These are phyloP conservation scores for Lactarius deliciosus DNA, from an alignment of 768 basidiomycete species.

Conservation along the genomic window DNA sequence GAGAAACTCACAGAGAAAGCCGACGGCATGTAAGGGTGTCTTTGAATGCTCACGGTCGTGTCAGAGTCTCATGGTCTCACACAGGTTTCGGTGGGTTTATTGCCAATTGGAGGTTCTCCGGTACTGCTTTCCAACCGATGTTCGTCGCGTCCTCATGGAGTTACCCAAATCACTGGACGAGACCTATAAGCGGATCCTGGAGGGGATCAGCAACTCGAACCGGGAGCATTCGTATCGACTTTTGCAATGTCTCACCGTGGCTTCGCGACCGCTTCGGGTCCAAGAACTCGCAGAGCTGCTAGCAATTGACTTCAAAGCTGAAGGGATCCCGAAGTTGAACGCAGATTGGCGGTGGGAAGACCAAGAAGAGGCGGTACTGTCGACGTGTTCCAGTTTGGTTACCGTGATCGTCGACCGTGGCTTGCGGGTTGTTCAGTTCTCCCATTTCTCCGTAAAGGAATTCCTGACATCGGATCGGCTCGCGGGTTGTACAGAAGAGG, in stretches of 20 bases:
- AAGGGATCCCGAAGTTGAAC: not conserved
- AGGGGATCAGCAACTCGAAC: not conserved
- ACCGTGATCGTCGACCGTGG: not conserved
- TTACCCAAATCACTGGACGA: slow-evolving; percentile 9
- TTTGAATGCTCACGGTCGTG: not conserved
- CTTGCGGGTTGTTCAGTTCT: not conserved
- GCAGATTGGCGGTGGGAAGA: not conserved
- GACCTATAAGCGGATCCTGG: slow-evolving; percentile 2
- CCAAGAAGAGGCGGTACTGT: not conserved
- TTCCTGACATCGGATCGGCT: not conserved
- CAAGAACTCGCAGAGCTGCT: not conserved
- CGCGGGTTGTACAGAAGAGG: not conserved
- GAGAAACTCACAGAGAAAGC: not conserved
- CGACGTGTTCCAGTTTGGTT: not conserved
- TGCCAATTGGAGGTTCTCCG: not conserved
- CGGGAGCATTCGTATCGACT: not conserved
- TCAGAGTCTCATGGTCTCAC: not conserved
- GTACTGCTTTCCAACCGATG: not conserved
- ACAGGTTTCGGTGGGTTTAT: not conserved
- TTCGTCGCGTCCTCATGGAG: not conserved
- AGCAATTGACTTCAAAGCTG: not conserved
- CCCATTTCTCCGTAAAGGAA: not conserved
- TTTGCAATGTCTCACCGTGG: not conserved
- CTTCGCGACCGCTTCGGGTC: not conserved
- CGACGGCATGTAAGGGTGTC: not conserved